Evolutionary conservation across 306 rosid genomes (phyloP), one percentile per base, ranked within the genome.

Genomic region (Alnus glutinosa): DNA sequence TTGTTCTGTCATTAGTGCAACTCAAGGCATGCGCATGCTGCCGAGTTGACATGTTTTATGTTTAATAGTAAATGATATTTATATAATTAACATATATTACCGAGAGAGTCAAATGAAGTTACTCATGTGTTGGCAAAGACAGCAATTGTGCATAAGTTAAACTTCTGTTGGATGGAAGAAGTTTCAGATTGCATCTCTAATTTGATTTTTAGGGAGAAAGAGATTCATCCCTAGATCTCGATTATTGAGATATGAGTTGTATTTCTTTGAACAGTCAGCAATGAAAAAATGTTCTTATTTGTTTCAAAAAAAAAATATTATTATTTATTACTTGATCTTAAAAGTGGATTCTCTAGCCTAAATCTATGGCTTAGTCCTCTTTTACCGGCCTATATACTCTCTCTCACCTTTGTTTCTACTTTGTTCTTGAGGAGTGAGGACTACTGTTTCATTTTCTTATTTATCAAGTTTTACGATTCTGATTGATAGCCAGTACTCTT

Each of bases 1-100:
- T 77, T 80, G 34, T 73, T 51, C 30, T 76, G 84, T 85, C 70
- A 76, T 71, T 79, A 74, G 78, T 79, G 82, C 86, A 82, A 79
- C 82, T 76, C 75, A 80, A 77, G 80, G 88, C 88, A 87, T 87
- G 87, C 81, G 80, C 85, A 85, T 81, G 81, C 88, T 81, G 81
- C 88, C 77, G 76, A 81, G 87, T 85, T 82, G 89, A 88, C 89
- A 89, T 67, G 72, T 86, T 87, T 87, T 81, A 23, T 23, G 28
- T 61, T 86, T 80, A 67, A 84, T 76, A 85, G 82, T 83, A 88
- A 23, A 74, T 83, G 76, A 55, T 73, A 34, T 36, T 70, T 57
- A 71, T 55, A 48, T 83, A 62, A 23, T 23, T 23, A 23, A 23
- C 28, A 23, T 23, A 23, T 23, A 23, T 23, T 23, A 23, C 28